Evolutionary conservation across 169 alveolate genomes (phyloP).

Genomic region (Plasmodium chabaudi): DNA sequence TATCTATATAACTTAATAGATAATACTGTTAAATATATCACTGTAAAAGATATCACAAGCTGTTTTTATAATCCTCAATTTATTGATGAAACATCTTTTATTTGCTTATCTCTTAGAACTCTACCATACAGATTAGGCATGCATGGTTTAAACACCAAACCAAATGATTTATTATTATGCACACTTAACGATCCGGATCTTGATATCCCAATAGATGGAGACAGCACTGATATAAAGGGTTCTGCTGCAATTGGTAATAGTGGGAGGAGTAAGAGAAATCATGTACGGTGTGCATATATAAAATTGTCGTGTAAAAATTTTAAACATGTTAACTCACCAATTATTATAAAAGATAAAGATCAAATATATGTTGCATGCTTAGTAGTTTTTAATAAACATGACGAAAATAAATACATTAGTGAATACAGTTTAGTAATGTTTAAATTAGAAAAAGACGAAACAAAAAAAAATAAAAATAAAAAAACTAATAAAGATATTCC

Average conservation of each 20-base stretch:
- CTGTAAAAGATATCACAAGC: constrained; percentile 35
- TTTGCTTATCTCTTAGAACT: constrained; percentile 50
- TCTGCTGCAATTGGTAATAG: background rate
- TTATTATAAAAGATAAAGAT: constrained; percentile 26
- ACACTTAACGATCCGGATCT: constrained; percentile 33
- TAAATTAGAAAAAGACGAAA: constrained; percentile 41
- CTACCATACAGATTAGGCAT: constrained; percentile 62
- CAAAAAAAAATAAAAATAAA: background rate
- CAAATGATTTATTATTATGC: constrained; percentile 51
- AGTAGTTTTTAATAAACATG: constrained; percentile 20
- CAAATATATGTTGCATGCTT: constrained; percentile 41
- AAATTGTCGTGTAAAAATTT: constrained; percentile 43
- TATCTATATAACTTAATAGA: constrained; percentile 60
- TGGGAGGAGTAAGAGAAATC: background rate
- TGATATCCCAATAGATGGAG: background rate
- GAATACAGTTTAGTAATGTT: constrained; percentile 55
- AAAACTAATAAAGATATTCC: background rate
- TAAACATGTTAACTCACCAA: constrained; percentile 39
- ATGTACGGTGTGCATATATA: constrained; percentile 46
- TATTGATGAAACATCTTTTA: constrained; percentile 74
- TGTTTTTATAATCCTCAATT: constrained; percentile 69
- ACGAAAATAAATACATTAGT: constrained; percentile 32
- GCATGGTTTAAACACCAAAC: constrained; percentile 50
- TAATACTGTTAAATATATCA: constrained; percentile 40
- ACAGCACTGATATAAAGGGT: background rate